Evolutionary conservation across 192 early-diverging fungal genomes (phyloP), one percentile per base, ranked within the genome.

Genomic region (Coemansia sp.): DNA sequence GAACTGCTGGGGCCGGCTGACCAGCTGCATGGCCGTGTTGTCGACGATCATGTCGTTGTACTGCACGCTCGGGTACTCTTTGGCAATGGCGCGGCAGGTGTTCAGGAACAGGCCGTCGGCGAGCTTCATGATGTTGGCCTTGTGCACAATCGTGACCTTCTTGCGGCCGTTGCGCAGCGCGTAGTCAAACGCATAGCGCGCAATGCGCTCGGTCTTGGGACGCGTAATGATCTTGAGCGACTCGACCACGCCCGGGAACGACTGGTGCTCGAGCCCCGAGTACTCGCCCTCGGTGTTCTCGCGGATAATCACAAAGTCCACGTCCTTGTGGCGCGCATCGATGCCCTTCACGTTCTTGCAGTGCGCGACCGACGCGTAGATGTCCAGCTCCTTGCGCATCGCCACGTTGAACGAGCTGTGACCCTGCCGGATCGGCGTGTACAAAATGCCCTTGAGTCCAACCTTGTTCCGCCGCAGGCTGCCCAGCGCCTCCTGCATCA

Each of bases 281-380:
- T 99, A 99, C 82, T 99, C 96, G 64, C 96, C 96, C 80, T 99
- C 96, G 41, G 96, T 99, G 85, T 99, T 99, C 68, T 99, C 96
- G 82, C 96, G 90, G 75, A 99, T 97, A 58, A 99, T 95, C 63
- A 90, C 90, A 87, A 99, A 93, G 81, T 99, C 88, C 34, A 99
- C 93, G 59, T 87, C 81, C 67, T 89, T 89, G 78, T 95, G 90
- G 64, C 94, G 89, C 42, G 93, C 84, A 20, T 88, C 71, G 64
- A 89, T 85, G 54, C 90, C 91, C 17, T 84, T 83, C 32, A 96
- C 79, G 83, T 97, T 95, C 80, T 89, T 87, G 70, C 91, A 88
- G 55, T 92, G 80, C 25, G 92, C 87, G 23, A 94, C 81, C 28
- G 96, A 96, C 32, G 96, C 96, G 79, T 93, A 99, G 69, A 99